Percentiles rank a stretch among this genome's conserved stretches.
phyloP scores from a whole-genome alignment of 371 early-diverging fungal genomes.

The Nematocida ironsii region DNA sequence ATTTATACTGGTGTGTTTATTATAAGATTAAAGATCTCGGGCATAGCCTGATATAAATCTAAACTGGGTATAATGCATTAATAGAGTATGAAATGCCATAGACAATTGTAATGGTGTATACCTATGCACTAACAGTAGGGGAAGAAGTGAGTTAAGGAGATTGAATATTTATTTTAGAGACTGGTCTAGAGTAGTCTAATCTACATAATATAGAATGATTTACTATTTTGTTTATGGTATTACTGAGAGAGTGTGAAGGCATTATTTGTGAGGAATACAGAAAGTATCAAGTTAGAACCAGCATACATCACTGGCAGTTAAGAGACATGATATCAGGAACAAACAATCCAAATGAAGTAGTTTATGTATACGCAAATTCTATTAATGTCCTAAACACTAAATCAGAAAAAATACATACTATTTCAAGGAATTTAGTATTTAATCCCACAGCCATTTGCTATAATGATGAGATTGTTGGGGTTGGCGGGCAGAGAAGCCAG shows the following conservation, averaged over 20 bases:
- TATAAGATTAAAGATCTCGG: too few relatives aligned
- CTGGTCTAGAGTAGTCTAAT: too few relatives aligned
- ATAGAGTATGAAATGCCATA: too few relatives aligned
- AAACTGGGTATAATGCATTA: too few relatives aligned
- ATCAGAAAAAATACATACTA: slow-evolving; percentile 40
- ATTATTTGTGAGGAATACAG: slow-evolving; percentile 52
- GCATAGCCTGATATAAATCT: too few relatives aligned
- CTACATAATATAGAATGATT: not conserved
- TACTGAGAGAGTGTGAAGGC: slow-evolving; percentile 43
- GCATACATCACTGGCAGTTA: slow-evolving; percentile 76
- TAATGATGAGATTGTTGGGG: slow-evolving; percentile 75
- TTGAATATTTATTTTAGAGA: too few relatives aligned
- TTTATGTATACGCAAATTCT: slow-evolving; percentile 59
- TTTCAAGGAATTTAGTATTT: slow-evolving; percentile 56
- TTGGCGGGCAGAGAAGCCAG: slow-evolving; percentile 82
- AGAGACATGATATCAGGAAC: slow-evolving; percentile 74
- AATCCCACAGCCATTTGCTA: slow-evolving; percentile 59
- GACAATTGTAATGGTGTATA: too few relatives aligned
- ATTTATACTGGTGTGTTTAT: too few relatives aligned
- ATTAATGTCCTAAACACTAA: slow-evolving; percentile 52
- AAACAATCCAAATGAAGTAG: slow-evolving; percentile 28
- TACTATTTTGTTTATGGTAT: slow-evolving; percentile 36
- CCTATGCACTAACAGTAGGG: too few relatives aligned
- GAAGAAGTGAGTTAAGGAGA: too few relatives aligned
- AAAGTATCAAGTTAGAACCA: slow-evolving; percentile 57